A percentile compares a stretch with the other conserved stretches of the same genome.
Conservation (phyloP, 257 asterid species). For the Jaltomata sinuosa region DNA sequence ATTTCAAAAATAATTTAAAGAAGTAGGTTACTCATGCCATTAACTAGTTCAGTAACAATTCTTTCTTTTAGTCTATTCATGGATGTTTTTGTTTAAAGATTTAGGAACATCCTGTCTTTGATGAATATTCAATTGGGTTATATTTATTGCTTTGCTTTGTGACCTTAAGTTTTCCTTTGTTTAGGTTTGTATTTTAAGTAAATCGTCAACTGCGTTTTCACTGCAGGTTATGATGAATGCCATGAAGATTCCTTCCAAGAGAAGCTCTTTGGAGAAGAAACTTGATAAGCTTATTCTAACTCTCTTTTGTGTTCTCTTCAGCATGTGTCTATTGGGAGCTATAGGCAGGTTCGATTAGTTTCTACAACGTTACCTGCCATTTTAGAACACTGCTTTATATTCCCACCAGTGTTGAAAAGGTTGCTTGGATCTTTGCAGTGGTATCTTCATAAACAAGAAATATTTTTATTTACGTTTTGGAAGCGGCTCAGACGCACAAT, state of each 20-base stretch:
- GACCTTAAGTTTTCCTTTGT: constrained; percentile 7
- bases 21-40: not conserved
- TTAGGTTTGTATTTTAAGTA: not conserved
- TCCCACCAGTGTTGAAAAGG: not conserved
- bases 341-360: constrained; percentile 70
- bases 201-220: constrained; percentile 7
- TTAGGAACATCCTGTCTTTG: not conserved
- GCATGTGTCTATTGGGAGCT: constrained; percentile 97
- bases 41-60: not conserved
- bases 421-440: constrained; percentile 46
- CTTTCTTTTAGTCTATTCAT: not conserved
- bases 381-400: not conserved
- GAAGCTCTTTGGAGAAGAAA: constrained; percentile 97
- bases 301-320: constrained; percentile 72
- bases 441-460: constrained; percentile 67
- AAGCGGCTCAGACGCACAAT: constrained; percentile 54
- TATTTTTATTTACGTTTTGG: constrained; percentile 77
- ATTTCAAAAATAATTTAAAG: not conserved
- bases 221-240: constrained; percentile 99
- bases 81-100: not conserved
- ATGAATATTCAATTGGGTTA: not conserved
- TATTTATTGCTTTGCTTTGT: not conserved
- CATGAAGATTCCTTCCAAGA: constrained; percentile 96
- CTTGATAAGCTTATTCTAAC: constrained; percentile 93
- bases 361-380: constrained; percentile 2